Conservation (phyloP, 2,329 filamentous ascomycete genomes). For the Thermothelomyces thermophilus region DNA sequence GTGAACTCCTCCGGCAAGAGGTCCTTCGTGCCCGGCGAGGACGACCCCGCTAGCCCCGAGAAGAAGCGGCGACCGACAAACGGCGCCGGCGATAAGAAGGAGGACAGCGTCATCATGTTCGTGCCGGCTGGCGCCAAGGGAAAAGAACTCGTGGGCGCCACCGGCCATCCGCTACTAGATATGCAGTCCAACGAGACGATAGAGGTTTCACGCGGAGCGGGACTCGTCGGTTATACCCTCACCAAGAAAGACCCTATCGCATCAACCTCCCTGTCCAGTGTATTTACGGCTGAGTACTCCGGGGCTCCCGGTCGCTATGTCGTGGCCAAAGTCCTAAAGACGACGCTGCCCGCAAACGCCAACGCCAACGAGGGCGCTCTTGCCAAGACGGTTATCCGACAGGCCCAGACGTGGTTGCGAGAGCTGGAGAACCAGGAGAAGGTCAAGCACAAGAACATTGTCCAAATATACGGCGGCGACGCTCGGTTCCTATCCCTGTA, state of each 20-base stretch:
- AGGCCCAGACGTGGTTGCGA: conserved; percentile 54
- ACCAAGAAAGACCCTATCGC: conserved; percentile 53
- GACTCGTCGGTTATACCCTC: conserved; percentile 48
- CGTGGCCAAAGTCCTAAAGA: conserved; percentile 57
- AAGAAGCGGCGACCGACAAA: conserved; percentile 35
- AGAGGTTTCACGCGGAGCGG: conserved; percentile 42
- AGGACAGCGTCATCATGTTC: conserved; percentile 50
- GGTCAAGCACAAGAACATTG: conserved; percentile 51
- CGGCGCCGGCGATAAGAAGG: conserved; percentile 20
- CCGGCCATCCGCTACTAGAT: conserved; percentile 46
- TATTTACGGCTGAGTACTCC: conserved; percentile 50
- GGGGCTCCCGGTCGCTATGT: conserved; percentile 47
- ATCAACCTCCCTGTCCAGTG: conserved; percentile 47
- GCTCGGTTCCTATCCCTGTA: conserved; percentile 54
- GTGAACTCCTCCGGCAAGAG: conserved; percentile 46
- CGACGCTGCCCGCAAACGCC: conserved; percentile 33
- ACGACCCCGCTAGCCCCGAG: conserved; percentile 32
- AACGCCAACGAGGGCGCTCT: conserved; percentile 39
- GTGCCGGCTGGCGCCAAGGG: conserved; percentile 41
- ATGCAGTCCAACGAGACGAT: conserved; percentile 44
- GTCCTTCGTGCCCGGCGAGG: conserved; percentile 40
- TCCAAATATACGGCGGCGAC: conserved; percentile 52
- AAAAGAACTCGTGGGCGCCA: conserved; percentile 41
- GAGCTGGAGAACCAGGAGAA: conserved; percentile 51
- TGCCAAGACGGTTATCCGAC: conserved; percentile 50